Base-by-base conservation (phyloP, 106 monocot species). In the Dioscorea zingiberensis region DNA sequence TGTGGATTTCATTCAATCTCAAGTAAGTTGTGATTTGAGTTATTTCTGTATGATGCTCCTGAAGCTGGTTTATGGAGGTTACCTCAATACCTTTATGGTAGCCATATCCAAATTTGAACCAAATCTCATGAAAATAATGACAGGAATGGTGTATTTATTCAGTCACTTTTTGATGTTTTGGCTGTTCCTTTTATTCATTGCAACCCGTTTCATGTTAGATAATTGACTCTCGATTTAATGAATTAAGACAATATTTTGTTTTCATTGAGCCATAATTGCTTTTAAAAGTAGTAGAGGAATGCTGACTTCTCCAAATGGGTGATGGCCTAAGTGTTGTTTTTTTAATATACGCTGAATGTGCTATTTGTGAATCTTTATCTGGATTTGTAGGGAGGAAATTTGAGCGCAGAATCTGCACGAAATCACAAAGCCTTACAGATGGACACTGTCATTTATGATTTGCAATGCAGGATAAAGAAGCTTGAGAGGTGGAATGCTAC, bases 401-500 rank as follows among this genome's bases (percentile, higher is more conserved):
- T 55, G 22, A 78, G 58, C 21, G 28, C 55, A 62, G 87, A 85
- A 24, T 68, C 72, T 63, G 69, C 75, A 26, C 16, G 62, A 16
- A 63, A 23, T 9, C 60, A 71, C 30, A 79, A 78, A 75, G 71
- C 25, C 65, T 72, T 78, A 12, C 60, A 84, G 3, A 58, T 58
- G 17, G 78, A 88, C 71, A 56, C 58, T 45, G 51, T 77, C 17
- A 73, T 95, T 47, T 85, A 91, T 64, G 91, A 95, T 61, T 21
- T 95, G 30, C 87, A 88, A 58, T 77, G 51, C 23, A 85, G 88
- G 68, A 76, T 95, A 26, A 91, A 73, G 71, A 91, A 62, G 71
- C 87, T 95, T 53, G 95, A 95, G 79, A 80, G 82, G 55, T 95
- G 95, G 95, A 65, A 83, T 68, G 71, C 85, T 23, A 63, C 88